These are phyloP conservation scores for Xylaria polymorpha DNA, from an alignment of 2,329 filamentous ascomycete species.

Conservation along the genomic window DNA sequence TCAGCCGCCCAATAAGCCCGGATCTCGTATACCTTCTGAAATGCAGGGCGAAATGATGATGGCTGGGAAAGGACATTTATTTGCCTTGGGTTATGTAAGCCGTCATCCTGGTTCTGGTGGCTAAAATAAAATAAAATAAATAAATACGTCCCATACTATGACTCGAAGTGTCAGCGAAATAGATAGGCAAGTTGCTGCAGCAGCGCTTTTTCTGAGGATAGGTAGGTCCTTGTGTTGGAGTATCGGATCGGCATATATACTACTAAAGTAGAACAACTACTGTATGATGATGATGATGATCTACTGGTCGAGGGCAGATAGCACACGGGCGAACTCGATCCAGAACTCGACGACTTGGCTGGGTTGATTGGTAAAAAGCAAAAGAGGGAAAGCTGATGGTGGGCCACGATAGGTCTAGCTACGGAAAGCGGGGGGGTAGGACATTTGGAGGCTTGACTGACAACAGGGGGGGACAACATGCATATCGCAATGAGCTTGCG, in stretches of 20 bases:
- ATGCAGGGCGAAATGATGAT: background rate
- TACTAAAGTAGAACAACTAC: no score
- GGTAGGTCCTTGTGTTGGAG: no score
- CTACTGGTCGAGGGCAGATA: background rate
- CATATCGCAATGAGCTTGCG: constrained; percentile 19
- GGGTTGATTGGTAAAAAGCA: background rate
- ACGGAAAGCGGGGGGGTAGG: constrained; percentile 13
- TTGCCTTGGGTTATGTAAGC: background rate
- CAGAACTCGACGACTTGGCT: background rate
- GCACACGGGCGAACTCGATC: background rate
- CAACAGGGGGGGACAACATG: background rate
- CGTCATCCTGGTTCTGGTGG: background rate
- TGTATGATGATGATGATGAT: background rate
- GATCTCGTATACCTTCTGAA: background rate
- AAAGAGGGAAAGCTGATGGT: background rate
- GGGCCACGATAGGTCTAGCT: constrained; percentile 6
- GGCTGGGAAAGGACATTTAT: background rate
- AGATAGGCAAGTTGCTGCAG: background rate
- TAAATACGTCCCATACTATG: background rate
- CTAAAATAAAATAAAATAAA: background rate
- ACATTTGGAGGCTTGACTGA: constrained; percentile 16
- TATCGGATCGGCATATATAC: no score
- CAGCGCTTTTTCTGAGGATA: background rate
- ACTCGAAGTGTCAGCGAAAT: background rate
- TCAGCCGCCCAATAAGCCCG: background rate